phyloP scores from a whole-genome alignment of 2,329 filamentous ascomycete species.

The Chrysoporthe deuterocubensis region DNA sequence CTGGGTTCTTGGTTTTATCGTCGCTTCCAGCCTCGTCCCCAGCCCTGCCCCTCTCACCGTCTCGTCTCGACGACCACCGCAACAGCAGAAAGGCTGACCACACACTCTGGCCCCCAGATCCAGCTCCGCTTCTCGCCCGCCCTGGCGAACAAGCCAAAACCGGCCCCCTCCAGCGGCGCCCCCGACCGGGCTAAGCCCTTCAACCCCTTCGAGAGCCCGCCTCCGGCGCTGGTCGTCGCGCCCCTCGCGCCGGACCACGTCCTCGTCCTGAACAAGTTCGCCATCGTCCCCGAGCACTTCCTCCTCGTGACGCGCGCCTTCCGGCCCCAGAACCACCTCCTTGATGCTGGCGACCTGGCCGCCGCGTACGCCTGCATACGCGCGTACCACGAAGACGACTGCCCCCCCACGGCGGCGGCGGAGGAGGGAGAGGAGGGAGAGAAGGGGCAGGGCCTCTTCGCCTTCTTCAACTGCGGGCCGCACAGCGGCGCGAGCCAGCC shows the following conservation, averaged over 20 bases:
- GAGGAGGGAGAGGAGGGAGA: slow-evolving; percentile 12
- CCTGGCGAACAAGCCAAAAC: slow-evolving; percentile 68
- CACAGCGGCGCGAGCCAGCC: slow-evolving; percentile 74
- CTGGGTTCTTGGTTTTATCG: not conserved
- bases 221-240: slow-evolving; percentile 56
- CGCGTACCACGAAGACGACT: slow-evolving; percentile 47
- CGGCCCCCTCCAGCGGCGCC: slow-evolving; percentile 29
- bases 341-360: slow-evolving; percentile 64
- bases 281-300: slow-evolving; percentile 71
- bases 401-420: not conserved
- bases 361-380: slow-evolving; percentile 65
- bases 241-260: slow-evolving; percentile 59
- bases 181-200: slow-evolving; percentile 44
- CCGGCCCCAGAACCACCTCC: slow-evolving; percentile 65
- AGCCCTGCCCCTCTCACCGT: not conserved
- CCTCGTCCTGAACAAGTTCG: slow-evolving; percentile 76
- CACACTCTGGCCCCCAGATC: slow-evolving; percentile 52
- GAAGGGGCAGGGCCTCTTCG: slow-evolving; percentile 53
- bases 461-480: slow-evolving; percentile 72
- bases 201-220: slow-evolving; percentile 69
- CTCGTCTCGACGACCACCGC: not conserved
- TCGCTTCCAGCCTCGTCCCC: not conserved
- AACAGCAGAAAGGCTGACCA: not conserved
- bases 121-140: slow-evolving; percentile 74
- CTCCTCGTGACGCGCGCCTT: slow-evolving; percentile 70